Conservation (phyloP, 352 stramenopile genomes). For the Phytophthora rubi region DNA sequence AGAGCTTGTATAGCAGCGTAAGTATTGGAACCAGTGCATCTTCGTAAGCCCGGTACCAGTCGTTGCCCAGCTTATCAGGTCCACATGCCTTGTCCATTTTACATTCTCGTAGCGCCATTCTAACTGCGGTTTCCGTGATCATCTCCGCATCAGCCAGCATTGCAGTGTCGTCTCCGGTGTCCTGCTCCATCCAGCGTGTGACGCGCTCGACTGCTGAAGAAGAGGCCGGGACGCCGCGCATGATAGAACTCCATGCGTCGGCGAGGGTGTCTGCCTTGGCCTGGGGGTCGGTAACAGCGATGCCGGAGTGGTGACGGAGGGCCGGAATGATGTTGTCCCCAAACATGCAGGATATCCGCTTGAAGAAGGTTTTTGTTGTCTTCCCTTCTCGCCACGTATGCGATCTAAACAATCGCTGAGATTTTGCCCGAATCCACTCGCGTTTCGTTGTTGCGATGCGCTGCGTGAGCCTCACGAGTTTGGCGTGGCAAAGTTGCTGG, state of each 20-base stretch:
- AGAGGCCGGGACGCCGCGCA: neutral
- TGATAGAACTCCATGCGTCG: neutral
- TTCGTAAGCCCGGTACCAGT: constrained; percentile 8
- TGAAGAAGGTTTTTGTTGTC: constrained; percentile 5
- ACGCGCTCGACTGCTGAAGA: neutral
- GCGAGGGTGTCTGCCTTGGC: constrained; percentile 2
- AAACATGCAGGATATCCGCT: neutral
- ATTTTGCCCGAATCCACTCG: neutral
- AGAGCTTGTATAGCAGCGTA: neutral
- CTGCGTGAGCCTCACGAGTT: neutral
- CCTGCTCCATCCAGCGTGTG: neutral
- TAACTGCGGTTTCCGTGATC: neutral
- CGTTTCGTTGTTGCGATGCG: neutral
- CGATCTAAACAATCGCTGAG: neutral
- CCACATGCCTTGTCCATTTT: constrained; percentile 12
- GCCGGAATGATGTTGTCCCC: constrained; percentile 4
- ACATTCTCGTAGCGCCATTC: neutral
- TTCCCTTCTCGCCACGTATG: neutral
- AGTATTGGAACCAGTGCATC: neutral
- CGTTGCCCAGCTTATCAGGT: constrained; percentile 10
- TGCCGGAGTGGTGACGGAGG: neutral
- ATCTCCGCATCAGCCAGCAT: neutral
- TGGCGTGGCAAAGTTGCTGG: neutral
- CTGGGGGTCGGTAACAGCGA: neutral
- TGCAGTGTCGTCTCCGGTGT: neutral